These are phyloP conservation scores for Cnidoscolus chayamansa DNA, from an alignment of 441 rosid genomes.

Conservation along the genomic window DNA sequence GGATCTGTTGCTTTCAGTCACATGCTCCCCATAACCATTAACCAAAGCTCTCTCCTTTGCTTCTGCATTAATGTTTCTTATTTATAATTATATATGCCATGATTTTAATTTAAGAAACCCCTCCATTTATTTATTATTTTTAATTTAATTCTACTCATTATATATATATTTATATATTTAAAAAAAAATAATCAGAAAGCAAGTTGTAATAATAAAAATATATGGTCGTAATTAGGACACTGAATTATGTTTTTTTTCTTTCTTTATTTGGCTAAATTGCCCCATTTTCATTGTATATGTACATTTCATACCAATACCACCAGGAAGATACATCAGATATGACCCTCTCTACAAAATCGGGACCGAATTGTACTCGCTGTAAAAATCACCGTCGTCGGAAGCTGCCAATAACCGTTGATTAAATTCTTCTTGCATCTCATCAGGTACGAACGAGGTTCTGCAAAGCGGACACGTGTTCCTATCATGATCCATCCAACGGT, in stretches of 20 bases:
- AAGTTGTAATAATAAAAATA: too few relatives aligned
- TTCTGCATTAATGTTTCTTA: too few relatives aligned
- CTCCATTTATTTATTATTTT: too few relatives aligned
- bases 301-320: neutral
- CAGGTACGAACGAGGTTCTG: conserved; percentile 68
- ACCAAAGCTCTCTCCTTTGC: too few relatives aligned
- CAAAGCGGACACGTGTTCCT: conserved; percentile 81
- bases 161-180: too few relatives aligned
- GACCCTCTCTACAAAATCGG: conserved; percentile 27
- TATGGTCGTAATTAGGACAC: neutral
- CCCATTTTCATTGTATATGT: conserved; percentile 16
- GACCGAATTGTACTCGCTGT: conserved; percentile 48
- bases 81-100: too few relatives aligned
- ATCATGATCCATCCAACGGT: conserved; percentile 86
- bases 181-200: too few relatives aligned
- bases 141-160: too few relatives aligned
- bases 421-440: conserved; percentile 59
- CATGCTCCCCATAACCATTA: too few relatives aligned
- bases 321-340: neutral
- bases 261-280: conserved; percentile 4
- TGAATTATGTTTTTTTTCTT: neutral
- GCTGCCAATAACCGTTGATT: conserved; percentile 61
- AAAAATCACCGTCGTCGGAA: conserved; percentile 32
- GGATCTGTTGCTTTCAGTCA: too few relatives aligned
- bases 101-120: too few relatives aligned